These are phyloP conservation scores for Peronospora belbahrii DNA, from an alignment of 352 stramenopile species.

Conservation along the genomic window DNA sequence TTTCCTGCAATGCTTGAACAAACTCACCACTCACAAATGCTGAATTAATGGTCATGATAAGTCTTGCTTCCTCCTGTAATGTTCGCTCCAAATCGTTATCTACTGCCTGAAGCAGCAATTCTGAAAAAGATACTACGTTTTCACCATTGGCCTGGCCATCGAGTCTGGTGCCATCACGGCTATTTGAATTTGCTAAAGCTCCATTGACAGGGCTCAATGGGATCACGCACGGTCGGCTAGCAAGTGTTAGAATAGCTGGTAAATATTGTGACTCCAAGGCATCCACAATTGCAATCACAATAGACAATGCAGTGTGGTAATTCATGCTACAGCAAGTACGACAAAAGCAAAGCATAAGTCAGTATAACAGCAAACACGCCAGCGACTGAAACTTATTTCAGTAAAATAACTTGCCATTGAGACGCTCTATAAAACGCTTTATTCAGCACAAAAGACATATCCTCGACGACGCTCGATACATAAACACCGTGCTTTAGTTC, in stretches of 20 bases:
- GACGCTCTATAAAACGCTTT: conserved; percentile 72
- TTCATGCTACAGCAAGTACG: conserved; percentile 40
- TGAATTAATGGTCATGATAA: conserved; percentile 87
- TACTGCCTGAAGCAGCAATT: conserved; percentile 69
- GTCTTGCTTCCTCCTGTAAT: conserved; percentile 60
- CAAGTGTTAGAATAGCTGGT: conserved; percentile 60
- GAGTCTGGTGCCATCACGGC: background rate
- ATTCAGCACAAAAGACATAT: conserved; percentile 81
- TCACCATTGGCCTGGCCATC: conserved; percentile 15
- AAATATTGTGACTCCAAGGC: conserved; percentile 75
- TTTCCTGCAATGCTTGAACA: conserved; percentile 45
- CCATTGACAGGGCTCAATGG: conserved; percentile 24
- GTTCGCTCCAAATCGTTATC: conserved; percentile 64
- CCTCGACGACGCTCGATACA: conserved; percentile 75
- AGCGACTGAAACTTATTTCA: background rate
- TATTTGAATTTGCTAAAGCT: conserved; percentile 1
- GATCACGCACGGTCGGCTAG: conserved; percentile 51
- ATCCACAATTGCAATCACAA: conserved; percentile 80
- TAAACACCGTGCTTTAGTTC: conserved; percentile 59
- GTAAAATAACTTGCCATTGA: conserved; percentile 46
- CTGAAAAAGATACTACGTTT: conserved; percentile 62
- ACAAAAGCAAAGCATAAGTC: conserved; percentile 2
- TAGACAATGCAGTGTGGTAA: conserved; percentile 74
- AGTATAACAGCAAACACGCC: background rate
- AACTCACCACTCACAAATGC: conserved; percentile 75